Evolutionary conservation across 1,284 basidiomycete genomes (phyloP), one percentile per base, ranked within the genome.

Genomic region (Xerocomus nothofagi): DNA sequence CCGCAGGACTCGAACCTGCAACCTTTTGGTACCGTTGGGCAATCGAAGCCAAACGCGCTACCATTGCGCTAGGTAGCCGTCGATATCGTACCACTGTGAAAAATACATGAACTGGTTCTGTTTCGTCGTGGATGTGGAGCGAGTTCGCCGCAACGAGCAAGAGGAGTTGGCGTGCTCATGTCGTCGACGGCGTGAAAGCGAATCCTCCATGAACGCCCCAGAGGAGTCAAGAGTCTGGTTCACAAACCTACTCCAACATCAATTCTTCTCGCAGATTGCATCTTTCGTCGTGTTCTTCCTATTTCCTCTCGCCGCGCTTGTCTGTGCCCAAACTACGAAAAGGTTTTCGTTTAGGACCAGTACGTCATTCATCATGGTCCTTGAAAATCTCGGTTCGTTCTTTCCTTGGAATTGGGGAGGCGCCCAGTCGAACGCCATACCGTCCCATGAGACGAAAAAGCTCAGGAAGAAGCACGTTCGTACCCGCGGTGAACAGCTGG

Each of bases 1-100:
- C 82, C 80, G 84, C 84, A 86, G 83, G 86, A 86, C 84, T 88
- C 86, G 86, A 88, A 88, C 86, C 85, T 86, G 83, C 84, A 86
- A 82, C 84, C 84, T 86, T 84, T 84, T 86, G 84, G 81, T 88
- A 54, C 65, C 71, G 71, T 66, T 52, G 66, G 81, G 63, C 81
- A 61, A 80, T 87, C 85, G 85, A 87, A 88, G 84, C 84, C 85
- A 87, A 85, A 88, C 84, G 84, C 85, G 84, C 85, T 87, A 86
- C 86, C 85, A 67, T 69, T 69, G 65, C 67, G 67, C 65, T 65
- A 69, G 65, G 65, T 69, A 69, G 67, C 66, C 61, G 34, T 46
- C 82, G 48, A 51, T 54, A 57, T 10, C 0, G 1, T 27, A n/a
- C n/a, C n/a, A n/a, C n/a, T n/a, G n/a, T 27, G 5, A 4, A 20